Evolutionary conservation across 2,329 filamentous ascomycete genomes (phyloP).

Genomic region (Curvularia lunata): DNA sequence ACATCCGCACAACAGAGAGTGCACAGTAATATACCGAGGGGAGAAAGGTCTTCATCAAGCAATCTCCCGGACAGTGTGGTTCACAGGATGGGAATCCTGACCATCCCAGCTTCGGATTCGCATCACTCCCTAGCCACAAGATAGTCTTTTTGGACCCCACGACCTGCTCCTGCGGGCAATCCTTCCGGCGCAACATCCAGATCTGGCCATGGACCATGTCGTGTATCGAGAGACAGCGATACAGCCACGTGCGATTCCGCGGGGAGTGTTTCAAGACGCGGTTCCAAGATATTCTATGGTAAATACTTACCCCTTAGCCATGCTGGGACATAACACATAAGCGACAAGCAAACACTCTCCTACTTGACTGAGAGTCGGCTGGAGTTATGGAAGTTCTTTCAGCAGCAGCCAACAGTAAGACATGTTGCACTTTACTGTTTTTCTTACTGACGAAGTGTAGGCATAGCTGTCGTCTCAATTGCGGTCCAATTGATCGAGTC

Average conservation of each 20-base stretch:
- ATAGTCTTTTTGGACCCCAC: background rate
- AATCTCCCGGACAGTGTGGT: background rate
- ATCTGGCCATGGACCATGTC: background rate
- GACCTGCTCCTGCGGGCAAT: background rate
- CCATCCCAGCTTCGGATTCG: background rate
- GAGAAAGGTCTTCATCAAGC: background rate
- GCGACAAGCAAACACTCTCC: background rate
- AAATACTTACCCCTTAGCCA: background rate
- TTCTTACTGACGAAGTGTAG: background rate
- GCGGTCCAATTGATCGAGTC: background rate
- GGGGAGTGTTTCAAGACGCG: background rate
- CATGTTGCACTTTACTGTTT: too few relatives aligned
- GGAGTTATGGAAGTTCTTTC: background rate
- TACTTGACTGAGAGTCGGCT: too few relatives aligned
- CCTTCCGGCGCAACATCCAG: background rate
- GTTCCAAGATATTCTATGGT: background rate
- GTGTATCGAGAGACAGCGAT: background rate
- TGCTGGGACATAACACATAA: background rate
- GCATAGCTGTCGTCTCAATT: background rate
- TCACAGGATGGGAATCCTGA: background rate
- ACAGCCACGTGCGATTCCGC: background rate
- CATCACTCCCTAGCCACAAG: background rate
- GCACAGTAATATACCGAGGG: background rate
- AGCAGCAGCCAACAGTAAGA: background rate
- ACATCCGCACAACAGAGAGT: background rate